Evolutionary conservation across 148 eudicot species (phyloP).

Genomic region (Nyssa sinensis): DNA sequence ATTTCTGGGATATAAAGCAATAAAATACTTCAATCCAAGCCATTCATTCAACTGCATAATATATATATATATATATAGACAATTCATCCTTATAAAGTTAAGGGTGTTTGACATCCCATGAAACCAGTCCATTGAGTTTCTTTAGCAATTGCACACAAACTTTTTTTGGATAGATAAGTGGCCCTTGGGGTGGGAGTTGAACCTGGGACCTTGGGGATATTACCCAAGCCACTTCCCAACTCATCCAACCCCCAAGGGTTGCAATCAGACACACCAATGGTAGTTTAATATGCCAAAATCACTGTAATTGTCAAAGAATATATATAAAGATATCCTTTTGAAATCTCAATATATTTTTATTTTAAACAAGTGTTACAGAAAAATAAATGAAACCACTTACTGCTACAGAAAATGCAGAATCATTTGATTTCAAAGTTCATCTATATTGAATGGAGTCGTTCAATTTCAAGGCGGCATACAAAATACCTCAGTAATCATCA

Average conservation of each 20-base stretch:
- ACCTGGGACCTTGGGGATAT: too few relatives aligned
- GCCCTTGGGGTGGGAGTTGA: too few relatives aligned
- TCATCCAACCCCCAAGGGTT: too few relatives aligned
- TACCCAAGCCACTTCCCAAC: too few relatives aligned
- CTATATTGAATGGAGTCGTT: neutral
- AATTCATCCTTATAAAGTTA: neutral
- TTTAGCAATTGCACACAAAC: neutral
- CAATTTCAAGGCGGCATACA: neutral
- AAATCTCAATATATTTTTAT: neutral
- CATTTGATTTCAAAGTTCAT: neutral
- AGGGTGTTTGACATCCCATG: neutral
- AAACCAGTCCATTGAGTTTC: neutral
- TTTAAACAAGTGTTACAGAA: neutral
- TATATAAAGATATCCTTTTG: neutral
- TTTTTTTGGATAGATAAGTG: too few relatives aligned
- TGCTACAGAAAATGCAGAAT: neutral
- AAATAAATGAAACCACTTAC: too few relatives aligned
- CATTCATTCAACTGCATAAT: neutral
- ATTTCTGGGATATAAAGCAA: conserved; percentile 9
- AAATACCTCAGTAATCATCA: neutral
- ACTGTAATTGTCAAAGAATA: neutral
- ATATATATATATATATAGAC: neutral
- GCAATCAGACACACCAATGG: too few relatives aligned
- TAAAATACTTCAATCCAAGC: neutral
- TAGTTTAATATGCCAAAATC: neutral